phyloP scores from a whole-genome alignment of 169 alveolate species.

The Cryptosporidium sp. region DNA sequence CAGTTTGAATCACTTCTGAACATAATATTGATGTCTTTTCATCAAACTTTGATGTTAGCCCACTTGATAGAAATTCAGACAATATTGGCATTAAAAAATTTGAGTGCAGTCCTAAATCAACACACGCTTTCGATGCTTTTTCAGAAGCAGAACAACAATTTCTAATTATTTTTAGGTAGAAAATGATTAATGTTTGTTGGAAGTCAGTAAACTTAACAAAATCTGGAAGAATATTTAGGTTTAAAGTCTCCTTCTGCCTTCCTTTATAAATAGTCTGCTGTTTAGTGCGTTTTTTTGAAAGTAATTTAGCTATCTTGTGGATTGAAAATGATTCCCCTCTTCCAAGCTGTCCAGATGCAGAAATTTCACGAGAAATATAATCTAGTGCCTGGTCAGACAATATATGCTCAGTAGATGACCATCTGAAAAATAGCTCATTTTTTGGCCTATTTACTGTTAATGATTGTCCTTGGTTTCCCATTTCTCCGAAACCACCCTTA shows the following conservation, averaged over 20 bases:
- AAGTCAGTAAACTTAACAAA: conserved; percentile 57
- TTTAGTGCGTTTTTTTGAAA: conserved; percentile 29
- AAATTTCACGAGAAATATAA: conserved; percentile 27
- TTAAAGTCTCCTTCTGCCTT: conserved; percentile 33
- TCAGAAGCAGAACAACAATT: conserved; percentile 63
- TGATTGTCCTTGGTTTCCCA: conserved; percentile 47
- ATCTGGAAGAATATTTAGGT: conserved; percentile 41
- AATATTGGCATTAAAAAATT: conserved; percentile 61
- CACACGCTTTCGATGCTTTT: conserved; percentile 36
- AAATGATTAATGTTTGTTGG: conserved; percentile 30
- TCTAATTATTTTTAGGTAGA: conserved; percentile 38
- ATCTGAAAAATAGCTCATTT: conserved; percentile 13
- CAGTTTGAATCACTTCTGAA: conserved; percentile 51
- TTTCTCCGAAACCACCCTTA: conserved; percentile 20
- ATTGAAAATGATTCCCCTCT: conserved; percentile 59
- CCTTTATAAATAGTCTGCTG: neutral
- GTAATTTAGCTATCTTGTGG: conserved; percentile 37
- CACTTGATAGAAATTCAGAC: conserved; percentile 39
- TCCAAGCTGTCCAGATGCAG: conserved; percentile 54
- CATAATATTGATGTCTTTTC: conserved; percentile 46
- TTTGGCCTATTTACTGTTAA: conserved; percentile 6
- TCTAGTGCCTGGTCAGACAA: conserved; percentile 33
- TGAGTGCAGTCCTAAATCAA: conserved; percentile 64
- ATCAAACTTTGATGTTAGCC: conserved; percentile 29
- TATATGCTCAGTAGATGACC: conserved; percentile 67